Evolutionary conservation across 148 eudicot species (phyloP).

Genomic region (Rhododendron williamsianum): DNA sequence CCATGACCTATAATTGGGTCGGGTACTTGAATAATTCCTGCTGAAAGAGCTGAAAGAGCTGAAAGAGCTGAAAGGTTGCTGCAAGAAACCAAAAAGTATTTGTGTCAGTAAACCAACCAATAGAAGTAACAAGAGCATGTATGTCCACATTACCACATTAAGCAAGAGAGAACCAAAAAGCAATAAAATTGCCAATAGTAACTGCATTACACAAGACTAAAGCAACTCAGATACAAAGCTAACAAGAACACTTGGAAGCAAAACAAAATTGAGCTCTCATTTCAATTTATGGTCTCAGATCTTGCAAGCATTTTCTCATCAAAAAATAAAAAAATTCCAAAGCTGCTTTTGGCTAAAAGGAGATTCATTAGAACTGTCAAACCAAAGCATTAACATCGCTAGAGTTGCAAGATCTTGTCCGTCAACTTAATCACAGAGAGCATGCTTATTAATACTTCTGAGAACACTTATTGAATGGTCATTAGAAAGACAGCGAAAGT

Average conservation of each 20-base stretch:
- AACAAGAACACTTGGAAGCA: background rate
- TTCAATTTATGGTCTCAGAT: background rate
- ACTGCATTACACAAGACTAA: background rate
- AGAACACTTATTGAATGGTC: background rate
- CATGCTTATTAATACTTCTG: background rate
- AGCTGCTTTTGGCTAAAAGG: background rate
- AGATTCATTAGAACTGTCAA: background rate
- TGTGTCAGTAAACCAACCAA: background rate
- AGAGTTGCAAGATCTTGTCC: background rate
- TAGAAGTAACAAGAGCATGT: background rate
- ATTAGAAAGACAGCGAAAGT: background rate
- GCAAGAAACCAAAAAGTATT: slow-evolving; percentile 13
- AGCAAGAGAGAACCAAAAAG: background rate
- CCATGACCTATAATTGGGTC: slow-evolving; percentile 15
- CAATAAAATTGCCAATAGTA: background rate
- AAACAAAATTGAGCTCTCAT: background rate
- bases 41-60: slow-evolving; percentile 9
- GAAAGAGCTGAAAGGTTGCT: slow-evolving; percentile 22
- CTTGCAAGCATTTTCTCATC: background rate
- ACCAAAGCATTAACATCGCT: slow-evolving; percentile 6
- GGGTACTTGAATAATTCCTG: slow-evolving; percentile 5
- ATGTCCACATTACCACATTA: background rate
- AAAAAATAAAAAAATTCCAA: background rate
- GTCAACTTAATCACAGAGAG: background rate
- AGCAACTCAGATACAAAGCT: background rate